Conservation (phyloP, 176 grass and related monocot species). For the Oryza punctata region DNA sequence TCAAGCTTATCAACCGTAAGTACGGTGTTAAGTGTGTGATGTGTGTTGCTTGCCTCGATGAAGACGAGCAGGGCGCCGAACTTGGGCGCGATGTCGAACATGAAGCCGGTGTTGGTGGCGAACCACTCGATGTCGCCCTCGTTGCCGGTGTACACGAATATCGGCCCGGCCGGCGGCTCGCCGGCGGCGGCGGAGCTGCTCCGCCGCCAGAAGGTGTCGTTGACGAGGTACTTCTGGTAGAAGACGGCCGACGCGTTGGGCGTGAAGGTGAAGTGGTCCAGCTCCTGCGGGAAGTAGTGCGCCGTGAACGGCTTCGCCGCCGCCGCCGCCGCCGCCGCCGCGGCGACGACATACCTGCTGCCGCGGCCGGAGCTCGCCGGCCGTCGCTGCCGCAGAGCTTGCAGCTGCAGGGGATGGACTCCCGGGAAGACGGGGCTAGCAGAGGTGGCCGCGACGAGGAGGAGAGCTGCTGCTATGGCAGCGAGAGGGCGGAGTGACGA, state of each 20-base stretch:
- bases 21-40: not conserved
- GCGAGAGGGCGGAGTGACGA: not conserved
- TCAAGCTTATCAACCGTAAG: not conserved
- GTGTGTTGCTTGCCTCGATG: conserved; percentile 62
- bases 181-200: conserved; percentile 13
- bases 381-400: not conserved
- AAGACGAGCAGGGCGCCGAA: conserved; percentile 90
- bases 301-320: conserved; percentile 54
- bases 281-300: conserved; percentile 86
- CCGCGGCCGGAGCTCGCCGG: not conserved
- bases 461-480: not conserved
- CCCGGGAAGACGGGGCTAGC: not conserved
- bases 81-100: conserved; percentile 81
- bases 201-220: conserved; percentile 76
- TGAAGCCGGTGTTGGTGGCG: conserved; percentile 80
- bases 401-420: conserved; percentile 7
- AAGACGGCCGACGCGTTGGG: conserved; percentile 66
- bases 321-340: not conserved
- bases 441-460: not conserved
- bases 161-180: conserved; percentile 35
- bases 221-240: conserved; percentile 86
- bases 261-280: conserved; percentile 98
- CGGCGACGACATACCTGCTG: not conserved
- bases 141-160: conserved; percentile 96
- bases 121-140: conserved; percentile 92